Evolutionary conservation across 371 early-diverging fungal species (phyloP).

Genomic region (Lichtheimia hyalospora): DNA sequence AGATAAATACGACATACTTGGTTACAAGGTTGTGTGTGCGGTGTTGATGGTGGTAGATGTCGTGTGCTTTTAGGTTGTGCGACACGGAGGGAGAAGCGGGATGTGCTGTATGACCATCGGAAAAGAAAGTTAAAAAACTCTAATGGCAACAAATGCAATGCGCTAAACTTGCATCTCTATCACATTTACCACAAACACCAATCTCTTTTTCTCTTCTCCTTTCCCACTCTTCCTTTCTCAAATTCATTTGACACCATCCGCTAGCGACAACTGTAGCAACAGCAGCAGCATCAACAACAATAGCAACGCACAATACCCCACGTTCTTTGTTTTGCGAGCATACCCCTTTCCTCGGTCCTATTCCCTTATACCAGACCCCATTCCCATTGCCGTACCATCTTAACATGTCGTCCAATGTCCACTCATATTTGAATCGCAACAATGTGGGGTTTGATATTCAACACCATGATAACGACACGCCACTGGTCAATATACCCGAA

Average conservation of each 20-base stretch:
- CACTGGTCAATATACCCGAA: constrained; percentile 30
- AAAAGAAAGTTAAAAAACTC: no score
- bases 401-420: neutral
- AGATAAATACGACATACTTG: no score
- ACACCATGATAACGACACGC: neutral
- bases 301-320: no score
- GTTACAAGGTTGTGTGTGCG: no score
- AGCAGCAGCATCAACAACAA: neutral
- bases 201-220: no score
- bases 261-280: neutral
- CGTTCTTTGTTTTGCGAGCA: neutral
- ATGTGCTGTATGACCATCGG: no score
- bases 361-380: neutral
- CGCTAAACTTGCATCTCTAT: no score
- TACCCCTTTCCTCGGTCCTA: neutral
- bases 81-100: no score
- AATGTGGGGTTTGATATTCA: neutral
- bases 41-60: no score
- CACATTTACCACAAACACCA: no score
- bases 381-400: neutral
- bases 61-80: no score
- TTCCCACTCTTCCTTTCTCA: neutral
- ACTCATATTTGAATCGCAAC: neutral
- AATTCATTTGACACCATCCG: neutral
- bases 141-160: no score